Evolutionary conservation across 2,329 filamentous ascomycete species (phyloP).

Genomic region (Colletotrichum liaoningense): DNA sequence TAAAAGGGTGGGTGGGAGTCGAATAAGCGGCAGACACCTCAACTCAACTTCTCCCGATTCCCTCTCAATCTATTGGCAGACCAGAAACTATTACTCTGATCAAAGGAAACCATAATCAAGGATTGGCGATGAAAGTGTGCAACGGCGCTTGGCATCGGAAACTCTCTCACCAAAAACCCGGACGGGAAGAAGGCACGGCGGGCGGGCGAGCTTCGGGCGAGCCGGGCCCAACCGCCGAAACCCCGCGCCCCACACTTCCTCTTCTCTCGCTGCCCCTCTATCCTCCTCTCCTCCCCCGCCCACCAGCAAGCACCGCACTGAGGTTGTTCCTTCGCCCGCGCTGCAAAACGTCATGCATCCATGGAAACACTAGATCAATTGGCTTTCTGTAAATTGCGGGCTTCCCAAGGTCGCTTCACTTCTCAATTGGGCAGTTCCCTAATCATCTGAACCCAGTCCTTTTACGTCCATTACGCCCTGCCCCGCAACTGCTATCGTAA

Average conservation of each 20-base stretch:
- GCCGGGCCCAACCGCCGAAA: slow-evolving; percentile 22
- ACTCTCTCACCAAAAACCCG: not conserved
- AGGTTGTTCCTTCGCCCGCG: no score
- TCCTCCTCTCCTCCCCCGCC: no score
- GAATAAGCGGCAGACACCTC: not conserved
- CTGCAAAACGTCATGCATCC: slow-evolving; percentile 25
- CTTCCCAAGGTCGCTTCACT: not conserved
- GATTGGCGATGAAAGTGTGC: not conserved
- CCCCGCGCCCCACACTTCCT: slow-evolving; percentile 11
- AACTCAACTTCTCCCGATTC: not conserved
- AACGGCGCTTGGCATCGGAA: not conserved
- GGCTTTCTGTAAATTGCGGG: slow-evolving; percentile 10
- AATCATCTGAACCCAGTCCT: not conserved
- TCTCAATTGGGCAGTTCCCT: slow-evolving; percentile 23
- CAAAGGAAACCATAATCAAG: not conserved
- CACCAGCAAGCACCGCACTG: not conserved
- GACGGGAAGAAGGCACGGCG: not conserved
- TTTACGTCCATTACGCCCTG: not conserved
- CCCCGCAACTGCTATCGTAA: slow-evolving; percentile 8
- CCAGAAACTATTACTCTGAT: not conserved
- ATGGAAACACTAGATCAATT: not conserved
- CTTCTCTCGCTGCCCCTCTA: slow-evolving; percentile 7
- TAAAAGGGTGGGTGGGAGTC: not conserved
- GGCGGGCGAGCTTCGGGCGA: slow-evolving; percentile 14
- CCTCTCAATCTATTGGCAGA: not conserved